Conservation (phyloP, 2,329 filamentous ascomycete genomes). For the Chaetomiaceae sp. region DNA sequence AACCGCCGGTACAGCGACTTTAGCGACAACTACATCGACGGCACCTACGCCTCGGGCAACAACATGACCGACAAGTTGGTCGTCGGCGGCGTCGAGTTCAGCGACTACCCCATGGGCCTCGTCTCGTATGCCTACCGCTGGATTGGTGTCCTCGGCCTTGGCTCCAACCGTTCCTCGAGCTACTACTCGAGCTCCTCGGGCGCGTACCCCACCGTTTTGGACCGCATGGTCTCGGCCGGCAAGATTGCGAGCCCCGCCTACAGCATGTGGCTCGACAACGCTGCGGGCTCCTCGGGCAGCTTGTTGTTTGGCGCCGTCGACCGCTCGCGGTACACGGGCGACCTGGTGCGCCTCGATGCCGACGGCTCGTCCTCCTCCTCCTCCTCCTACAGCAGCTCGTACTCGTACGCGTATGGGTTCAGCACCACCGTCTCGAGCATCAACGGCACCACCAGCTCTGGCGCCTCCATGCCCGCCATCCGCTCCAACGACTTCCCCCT, state of each 20-base stretch:
- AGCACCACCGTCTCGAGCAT: slow-evolving; percentile 15
- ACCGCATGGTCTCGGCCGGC: slow-evolving; percentile 27
- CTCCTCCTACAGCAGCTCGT: too few relatives aligned
- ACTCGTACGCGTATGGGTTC: slow-evolving; percentile 9
- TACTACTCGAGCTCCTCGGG: slow-evolving; percentile 10
- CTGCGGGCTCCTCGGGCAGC: slow-evolving; percentile 26
- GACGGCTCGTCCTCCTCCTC: slow-evolving; percentile 4
- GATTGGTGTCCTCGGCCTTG: slow-evolving; percentile 31
- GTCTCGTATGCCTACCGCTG: slow-evolving; percentile 16
- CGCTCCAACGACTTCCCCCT: slow-evolving; percentile 23
- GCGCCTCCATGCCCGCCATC: slow-evolving; percentile 8
- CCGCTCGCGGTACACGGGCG: slow-evolving; percentile 26
- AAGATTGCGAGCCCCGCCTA: slow-evolving; percentile 30
- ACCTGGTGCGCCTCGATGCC: slow-evolving; percentile 22
- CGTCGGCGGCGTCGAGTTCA: slow-evolving; percentile 25
- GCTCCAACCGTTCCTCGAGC: slow-evolving; percentile 23
- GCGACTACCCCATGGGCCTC: slow-evolving; percentile 31
- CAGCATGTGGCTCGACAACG: slow-evolving; percentile 33
- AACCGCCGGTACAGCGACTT: slow-evolving; percentile 19
- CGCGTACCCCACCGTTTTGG: slow-evolving; percentile 25
- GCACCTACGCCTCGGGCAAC: slow-evolving; percentile 18
- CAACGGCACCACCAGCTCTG: slow-evolving; percentile 17
- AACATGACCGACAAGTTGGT: slow-evolving; percentile 30
- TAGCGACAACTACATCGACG: slow-evolving; percentile 10
- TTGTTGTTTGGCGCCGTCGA: slow-evolving; percentile 34